Conservation (phyloP, 129 eudicot genomes). For the Chrysanthemum seticuspe region DNA sequence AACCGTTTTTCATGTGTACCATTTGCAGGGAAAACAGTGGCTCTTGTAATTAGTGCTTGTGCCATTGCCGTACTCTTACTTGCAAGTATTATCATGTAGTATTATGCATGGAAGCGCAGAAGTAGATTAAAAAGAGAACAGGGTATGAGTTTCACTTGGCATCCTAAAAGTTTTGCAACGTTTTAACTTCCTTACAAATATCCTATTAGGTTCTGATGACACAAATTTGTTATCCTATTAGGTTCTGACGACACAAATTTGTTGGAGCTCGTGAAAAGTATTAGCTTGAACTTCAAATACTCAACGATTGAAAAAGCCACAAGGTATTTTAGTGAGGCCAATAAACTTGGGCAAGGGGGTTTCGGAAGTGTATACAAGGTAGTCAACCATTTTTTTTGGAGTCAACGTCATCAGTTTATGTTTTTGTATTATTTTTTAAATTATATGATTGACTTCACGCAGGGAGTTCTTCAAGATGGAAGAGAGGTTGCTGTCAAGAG, state of each 20-base stretch:
- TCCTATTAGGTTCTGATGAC: background rate
- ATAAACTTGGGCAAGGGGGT: conserved; percentile 95
- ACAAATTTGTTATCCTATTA: conserved; percentile 4
- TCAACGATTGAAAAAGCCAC: conserved; percentile 76
- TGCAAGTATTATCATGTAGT: conserved; percentile 41
- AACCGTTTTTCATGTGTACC: background rate
- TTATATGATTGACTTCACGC: conserved; percentile 7
- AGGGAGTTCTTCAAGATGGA: conserved; percentile 79
- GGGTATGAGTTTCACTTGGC: conserved; percentile 33
- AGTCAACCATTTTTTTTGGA: background rate
- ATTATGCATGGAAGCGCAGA: conserved; percentile 47
- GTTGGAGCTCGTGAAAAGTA: conserved; percentile 49
- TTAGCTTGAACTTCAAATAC: conserved; percentile 72
- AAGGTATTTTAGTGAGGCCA: conserved; percentile 58
- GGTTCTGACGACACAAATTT: conserved; percentile 46
- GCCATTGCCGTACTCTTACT: conserved; percentile 40
- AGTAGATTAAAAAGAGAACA: conserved; percentile 41
- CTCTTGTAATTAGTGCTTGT: conserved; percentile 46
- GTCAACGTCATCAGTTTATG: background rate
- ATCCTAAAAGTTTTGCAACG: background rate
- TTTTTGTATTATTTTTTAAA: background rate
- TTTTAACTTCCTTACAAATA: background rate
- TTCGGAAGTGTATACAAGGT: conserved; percentile 93
- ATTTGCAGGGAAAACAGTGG: conserved; percentile 44
- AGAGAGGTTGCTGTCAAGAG: conserved; percentile 89